phyloP scores from a whole-genome alignment of 225 moss, liverwort and hornwort genomes.

The Takakia lepidozioides region DNA sequence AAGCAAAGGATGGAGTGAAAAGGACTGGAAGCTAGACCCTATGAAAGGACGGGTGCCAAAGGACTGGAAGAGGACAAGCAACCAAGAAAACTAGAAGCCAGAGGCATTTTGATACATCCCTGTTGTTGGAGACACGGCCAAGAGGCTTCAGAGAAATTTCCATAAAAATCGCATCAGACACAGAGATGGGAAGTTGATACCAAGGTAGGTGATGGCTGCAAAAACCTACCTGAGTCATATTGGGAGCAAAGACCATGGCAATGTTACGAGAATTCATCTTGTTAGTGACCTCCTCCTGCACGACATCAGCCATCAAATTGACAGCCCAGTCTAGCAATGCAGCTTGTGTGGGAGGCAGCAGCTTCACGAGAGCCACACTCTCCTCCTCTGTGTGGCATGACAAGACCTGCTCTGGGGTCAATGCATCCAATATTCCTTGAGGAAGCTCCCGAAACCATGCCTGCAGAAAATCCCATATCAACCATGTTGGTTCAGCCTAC shows the following conservation, averaged over 20 bases:
- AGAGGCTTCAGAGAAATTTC: too few species aligned
- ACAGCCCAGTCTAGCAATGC: conserved; percentile 98
- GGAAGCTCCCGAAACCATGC: conserved; percentile 98
- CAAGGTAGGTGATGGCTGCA: too few species aligned
- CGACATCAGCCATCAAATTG: conserved; percentile 96
- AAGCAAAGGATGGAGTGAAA: too few species aligned
- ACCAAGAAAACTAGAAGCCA: too few species aligned
- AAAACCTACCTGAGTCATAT: conserved; percentile 97
- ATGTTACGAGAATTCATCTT: conserved; percentile 99
- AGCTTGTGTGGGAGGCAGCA: conserved; percentile 80
- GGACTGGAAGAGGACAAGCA: too few species aligned
- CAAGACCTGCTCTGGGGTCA: conserved; percentile 90
- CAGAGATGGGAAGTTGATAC: too few species aligned
- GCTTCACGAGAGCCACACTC: conserved; percentile 73
- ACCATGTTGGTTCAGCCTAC: too few species aligned
- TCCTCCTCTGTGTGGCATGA: conserved; percentile 87
- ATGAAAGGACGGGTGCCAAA: too few species aligned
- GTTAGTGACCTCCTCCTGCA: conserved; percentile 79
- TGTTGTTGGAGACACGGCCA: too few species aligned
- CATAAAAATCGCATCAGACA: too few species aligned
- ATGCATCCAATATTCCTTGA: conserved; percentile 71
- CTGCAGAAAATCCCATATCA: conserved; percentile 44
- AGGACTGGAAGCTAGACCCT: too few species aligned
- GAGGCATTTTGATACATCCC: too few species aligned
- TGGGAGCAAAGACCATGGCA: conserved; percentile 98